Evolutionary conservation across 306 rosid species (phyloP).

Genomic region (Quercus ilex): DNA sequence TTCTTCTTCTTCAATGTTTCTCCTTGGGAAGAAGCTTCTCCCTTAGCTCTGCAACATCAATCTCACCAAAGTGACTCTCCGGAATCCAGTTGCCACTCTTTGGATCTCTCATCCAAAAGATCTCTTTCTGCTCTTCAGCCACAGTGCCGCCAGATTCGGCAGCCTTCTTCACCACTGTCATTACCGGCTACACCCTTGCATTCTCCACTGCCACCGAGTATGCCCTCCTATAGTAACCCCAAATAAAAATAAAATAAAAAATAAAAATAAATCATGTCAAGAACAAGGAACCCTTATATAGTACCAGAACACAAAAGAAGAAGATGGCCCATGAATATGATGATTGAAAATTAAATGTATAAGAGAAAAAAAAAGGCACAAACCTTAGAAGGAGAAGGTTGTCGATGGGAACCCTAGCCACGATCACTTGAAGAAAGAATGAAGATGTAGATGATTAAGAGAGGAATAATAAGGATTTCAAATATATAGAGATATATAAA

Average conservation of each 20-base stretch:
- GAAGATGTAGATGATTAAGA: neutral
- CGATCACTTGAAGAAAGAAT: neutral
- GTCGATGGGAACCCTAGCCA: constrained; percentile 23
- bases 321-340: neutral
- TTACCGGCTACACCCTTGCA: constrained; percentile 9
- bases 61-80: constrained; percentile 47
- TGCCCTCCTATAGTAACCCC: constrained; percentile 17
- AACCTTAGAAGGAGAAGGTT: constrained; percentile 32
- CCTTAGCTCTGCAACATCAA: constrained; percentile 18
- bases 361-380: neutral
- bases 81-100: constrained; percentile 69
- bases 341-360: neutral
- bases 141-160: neutral
- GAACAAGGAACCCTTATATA: neutral
- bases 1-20: too few relatives aligned
- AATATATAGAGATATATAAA: too few relatives aligned
- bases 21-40: too few relatives aligned
- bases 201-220: constrained; percentile 18
- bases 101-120: constrained; percentile 57
- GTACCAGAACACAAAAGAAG: neutral
- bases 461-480: neutral
- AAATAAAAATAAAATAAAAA: too few relatives aligned
- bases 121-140: constrained; percentile 2
- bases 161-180: neutral
- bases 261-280: neutral